These are phyloP conservation scores for Aspergillus carbonarius DNA, from an alignment of 2,329 filamentous ascomycete species.

Conservation along the genomic window DNA sequence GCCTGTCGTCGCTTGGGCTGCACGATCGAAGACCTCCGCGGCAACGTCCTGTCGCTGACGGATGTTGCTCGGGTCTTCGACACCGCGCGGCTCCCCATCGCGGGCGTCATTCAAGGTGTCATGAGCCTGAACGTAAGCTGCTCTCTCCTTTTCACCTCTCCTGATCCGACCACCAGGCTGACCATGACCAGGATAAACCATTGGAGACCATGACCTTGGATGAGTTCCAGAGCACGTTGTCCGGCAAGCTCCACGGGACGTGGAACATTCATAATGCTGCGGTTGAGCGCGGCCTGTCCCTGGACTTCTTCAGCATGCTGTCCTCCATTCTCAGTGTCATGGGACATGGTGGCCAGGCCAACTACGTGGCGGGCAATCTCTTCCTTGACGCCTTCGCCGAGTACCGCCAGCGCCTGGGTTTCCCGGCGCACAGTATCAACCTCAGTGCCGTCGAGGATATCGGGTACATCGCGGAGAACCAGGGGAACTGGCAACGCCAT, in stretches of 20 bases:
- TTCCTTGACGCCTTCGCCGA: neutral
- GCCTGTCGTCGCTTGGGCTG: no score
- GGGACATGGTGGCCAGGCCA: neutral
- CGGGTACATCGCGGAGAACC: no score
- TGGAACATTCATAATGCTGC: slow-evolving; percentile 27
- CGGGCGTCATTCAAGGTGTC: neutral
- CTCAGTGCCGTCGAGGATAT: neutral
- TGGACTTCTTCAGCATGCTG: neutral
- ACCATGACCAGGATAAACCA: neutral
- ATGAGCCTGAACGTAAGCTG: neutral
- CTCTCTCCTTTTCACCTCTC: no score
- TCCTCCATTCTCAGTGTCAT: neutral
- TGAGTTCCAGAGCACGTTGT: slow-evolving; percentile 30
- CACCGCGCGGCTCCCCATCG: no score
- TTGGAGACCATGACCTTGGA: slow-evolving; percentile 29
- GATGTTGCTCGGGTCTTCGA: no score
- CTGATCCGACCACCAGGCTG: no score
- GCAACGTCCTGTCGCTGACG: no score
- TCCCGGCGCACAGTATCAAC: no score
- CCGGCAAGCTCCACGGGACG: slow-evolving; percentile 32
- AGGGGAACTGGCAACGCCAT: no score
- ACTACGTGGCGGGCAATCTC: neutral
- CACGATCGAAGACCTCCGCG: no score
- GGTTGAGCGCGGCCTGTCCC: neutral
- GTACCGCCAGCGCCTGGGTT: no score